Base-by-base conservation (phyloP, 1,139 yeast species). In the Yarrowia galli region DNA sequence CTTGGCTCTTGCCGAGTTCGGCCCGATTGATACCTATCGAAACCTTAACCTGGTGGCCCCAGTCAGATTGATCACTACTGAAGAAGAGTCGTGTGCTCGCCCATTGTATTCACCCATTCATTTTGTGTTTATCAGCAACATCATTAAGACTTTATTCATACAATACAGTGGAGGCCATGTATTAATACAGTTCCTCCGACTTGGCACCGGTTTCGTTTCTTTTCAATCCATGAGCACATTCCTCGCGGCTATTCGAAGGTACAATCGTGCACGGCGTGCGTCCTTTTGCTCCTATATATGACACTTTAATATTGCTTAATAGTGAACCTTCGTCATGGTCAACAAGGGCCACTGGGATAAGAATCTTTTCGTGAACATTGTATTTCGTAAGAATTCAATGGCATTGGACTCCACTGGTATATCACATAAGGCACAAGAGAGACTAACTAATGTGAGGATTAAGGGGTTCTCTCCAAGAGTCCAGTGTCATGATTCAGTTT, bases 261-360 rank as follows among this genome's bases (percentile, higher is more conserved):
- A 15, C 32, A 38, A 12, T 23, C 9, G 60, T 23, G 60, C 60
- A 53, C 60, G 60, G 60, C 60, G 60, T 53, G 60, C 60, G 28
- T 51, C 6, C 22, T 22, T 53, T 53, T 53, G 60, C 60, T 53
- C 60, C 16, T 20, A 53, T 53, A 53, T 16, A 36, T 22, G 20
- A 36, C 45, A 53, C 60, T 53, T 53, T 53, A 53, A 53, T 53
- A 53, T 53, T 53, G 43, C 45, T 53, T 53, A 36, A 53, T 38
- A 53, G 60, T 38, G 23, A 53, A 53, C 23, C 45, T 38, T 53
- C 28, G 9, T n/a, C 12, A n/a, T 1, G n/a, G 18, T 35, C 8
- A 28, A 10, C 32, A 28, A 28, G 9, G 32, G 32, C 32, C 32
- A 28, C 32, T 10, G 32, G 32, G 8, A 28, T 28, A 3, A 1